Evolutionary conservation across 441 rosid genomes (phyloP), one percentile per base, ranked within the genome.

Genomic region (Gossypium lobatum): DNA sequence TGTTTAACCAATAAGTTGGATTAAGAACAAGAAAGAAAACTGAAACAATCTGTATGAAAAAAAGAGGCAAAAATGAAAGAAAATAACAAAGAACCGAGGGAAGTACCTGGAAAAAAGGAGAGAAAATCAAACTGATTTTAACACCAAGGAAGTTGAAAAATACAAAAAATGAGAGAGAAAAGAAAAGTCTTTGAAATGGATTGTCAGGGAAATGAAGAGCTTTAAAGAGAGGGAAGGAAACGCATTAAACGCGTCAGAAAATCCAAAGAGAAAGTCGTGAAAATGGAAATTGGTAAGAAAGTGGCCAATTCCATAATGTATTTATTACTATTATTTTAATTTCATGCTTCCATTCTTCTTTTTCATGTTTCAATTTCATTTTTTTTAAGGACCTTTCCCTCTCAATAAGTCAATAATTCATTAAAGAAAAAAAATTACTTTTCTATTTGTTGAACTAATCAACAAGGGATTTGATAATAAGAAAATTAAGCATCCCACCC

Each of bases 211-310:
- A 52, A 9, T 26, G 25, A 26, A 11, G 66, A 39, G 5, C 6
- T 46, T 72, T 45, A 48, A 60, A 72, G 61, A 55, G 61, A 8
- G 25, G 23, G 53, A 48, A 20, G 13, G 5, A 25, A 63, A 70
- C 28, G 73, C 63, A 45, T 60, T 6, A 46, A 60, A 72, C 75
- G 75, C 75, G 67, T 72, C 28, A 5, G 62, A 50, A 18, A 50
- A 64, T 59, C 75, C 14, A 16, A 46, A 45, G 61, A 45, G 26
- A 16, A 42, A 58, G 39, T 45, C 42, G 46, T 72, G 67, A 26
- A 59, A 16, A 25, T 23, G 37, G 75, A 60, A 59, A 72, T 7
- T 25, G 67, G 66, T 17, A 34, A 73, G 81, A 66, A 82, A 73
- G 28, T 16, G 54, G 53, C 57, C 28, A 21, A 20, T 53, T 53